Conservation (phyloP, 2,329 filamentous ascomycete species). For the Aspergillus ochraceoroseus region DNA sequence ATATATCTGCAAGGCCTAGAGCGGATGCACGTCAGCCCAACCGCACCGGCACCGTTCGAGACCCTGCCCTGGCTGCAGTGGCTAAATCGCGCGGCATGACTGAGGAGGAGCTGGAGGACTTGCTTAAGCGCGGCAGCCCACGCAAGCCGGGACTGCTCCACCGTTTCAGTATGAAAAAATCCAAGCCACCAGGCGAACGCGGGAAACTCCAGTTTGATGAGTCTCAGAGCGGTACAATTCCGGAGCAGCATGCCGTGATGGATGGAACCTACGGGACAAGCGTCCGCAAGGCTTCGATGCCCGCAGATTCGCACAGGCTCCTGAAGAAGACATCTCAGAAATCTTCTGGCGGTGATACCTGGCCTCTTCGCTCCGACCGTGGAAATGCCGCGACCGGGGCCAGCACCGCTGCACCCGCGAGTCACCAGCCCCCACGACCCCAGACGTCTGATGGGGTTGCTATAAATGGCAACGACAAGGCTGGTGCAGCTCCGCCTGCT, state of each 20-base stretch:
- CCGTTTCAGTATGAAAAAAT: conserved; percentile 31
- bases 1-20: conserved; percentile 19
- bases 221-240: conserved; percentile 2
- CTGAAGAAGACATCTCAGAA: conserved; percentile 28
- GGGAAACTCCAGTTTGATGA: conserved; percentile 50
- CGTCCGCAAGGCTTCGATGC: conserved; percentile 16
- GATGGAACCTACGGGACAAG: background rate
- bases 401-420: background rate
- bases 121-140: conserved; percentile 29
- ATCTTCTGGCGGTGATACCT: conserved; percentile 18
- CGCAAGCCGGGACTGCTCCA: conserved; percentile 32
- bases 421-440: conserved; percentile 6
- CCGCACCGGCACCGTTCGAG: conserved; percentile 18
- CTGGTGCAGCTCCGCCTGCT: background rate
- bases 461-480: conserved; percentile 13
- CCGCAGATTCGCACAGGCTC: conserved; percentile 24
- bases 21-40: conserved; percentile 2
- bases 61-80: conserved; percentile 34
- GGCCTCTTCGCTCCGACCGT: conserved; percentile 26
- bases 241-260: conserved; percentile 1
- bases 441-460: conserved; percentile 16
- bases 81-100: conserved; percentile 56
- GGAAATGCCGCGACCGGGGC: conserved; percentile 5
- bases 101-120: conserved; percentile 33
- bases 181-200: conserved; percentile 23